Base-by-base conservation (phyloP, 2,329 filamentous ascomycete species). In the Arthrobotrys sphaeroides region DNA sequence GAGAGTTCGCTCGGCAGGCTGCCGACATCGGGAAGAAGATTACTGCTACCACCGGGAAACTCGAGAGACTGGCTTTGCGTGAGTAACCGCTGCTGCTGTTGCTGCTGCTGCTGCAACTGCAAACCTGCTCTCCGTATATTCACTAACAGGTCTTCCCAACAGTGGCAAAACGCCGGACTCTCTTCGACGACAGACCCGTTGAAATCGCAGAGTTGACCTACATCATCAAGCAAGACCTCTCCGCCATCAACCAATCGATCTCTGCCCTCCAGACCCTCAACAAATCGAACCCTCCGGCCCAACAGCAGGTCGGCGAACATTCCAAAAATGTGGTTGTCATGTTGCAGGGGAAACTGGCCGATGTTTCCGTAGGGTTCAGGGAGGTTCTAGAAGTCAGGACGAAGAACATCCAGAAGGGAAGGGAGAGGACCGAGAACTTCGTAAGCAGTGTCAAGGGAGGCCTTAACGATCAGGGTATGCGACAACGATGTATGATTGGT, bases 131-230 rank as follows among this genome's bases (percentile, higher is more conserved):
- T 20, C 3, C 33, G 40, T 47, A 13, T 66, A 38, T 38, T 62
- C 60, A 68, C 49, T 59, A 43, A 59, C 59, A 68, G 45, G 2
- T 3, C 26, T 38, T 77, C 28, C 78, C 6, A 20, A 22, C 76
- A 91, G 90, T 99, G 81, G 95, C 95, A n/a, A 94, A 93, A 83
- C 90, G 94, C 81, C 96, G 97, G 84, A 97, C 95, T 7, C 89
- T 99, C 45, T 99, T 99, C 82, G 95, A 99, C 83, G 95, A 99
- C 84, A 89, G 92, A 82, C 93, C 95, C 0, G 92, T 97, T 66
- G 95, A 99, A 84, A 97, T 98, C 82, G 95, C 95, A 82, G 93
- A 98, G 83, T 88, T 97, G 82, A 97, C 94, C 5, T 97, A 94
- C 81, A 91, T 98, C 81, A 97, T 98, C 86, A 98, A 98, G 84